These are phyloP conservation scores for Neocatenulostroma microsporum DNA, from an alignment of 2,329 filamentous ascomycete species.

Conservation along the genomic window DNA sequence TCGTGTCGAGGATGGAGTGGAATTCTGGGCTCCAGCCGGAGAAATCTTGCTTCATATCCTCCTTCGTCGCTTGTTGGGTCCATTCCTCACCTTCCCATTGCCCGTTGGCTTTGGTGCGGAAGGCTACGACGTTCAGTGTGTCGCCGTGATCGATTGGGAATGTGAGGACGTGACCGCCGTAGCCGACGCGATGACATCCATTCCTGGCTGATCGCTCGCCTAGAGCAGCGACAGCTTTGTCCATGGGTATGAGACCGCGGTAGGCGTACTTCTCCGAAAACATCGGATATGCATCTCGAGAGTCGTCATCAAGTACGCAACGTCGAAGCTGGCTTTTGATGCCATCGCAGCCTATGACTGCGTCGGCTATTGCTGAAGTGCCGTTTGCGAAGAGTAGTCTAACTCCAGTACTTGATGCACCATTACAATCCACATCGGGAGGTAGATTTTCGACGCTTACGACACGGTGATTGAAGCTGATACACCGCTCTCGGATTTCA, in stretches of 20 bases:
- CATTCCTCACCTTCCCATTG: no score
- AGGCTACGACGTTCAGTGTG: conserved; percentile 51
- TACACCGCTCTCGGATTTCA: no score
- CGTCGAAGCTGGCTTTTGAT: conserved; percentile 50
- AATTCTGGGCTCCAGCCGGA: conserved; percentile 22
- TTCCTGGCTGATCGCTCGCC: conserved; percentile 44
- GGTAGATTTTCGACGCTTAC: no score
- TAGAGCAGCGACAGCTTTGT: conserved; percentile 41
- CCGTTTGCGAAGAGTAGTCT: conserved; percentile 39
- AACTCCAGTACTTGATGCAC: no score
- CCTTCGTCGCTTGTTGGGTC: conserved; percentile 34
- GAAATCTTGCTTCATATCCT: conserved; percentile 36
- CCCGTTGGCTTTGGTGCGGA: conserved; percentile 31
- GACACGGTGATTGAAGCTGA: no score
- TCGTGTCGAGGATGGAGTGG: conserved; percentile 9
- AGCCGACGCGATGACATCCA: conserved; percentile 42
- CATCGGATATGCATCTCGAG: conserved; percentile 38
- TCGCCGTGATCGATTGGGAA: conserved; percentile 52
- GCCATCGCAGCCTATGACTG: conserved; percentile 56
- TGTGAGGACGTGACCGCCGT: conserved; percentile 47
- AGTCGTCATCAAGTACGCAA: conserved; percentile 41
- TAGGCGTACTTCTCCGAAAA: conserved; percentile 56
- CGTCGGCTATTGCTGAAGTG: conserved; percentile 34
- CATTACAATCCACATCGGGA: no score
- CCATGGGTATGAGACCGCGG: conserved; percentile 54